A percentile compares a stretch with the other conserved stretches of the same genome.
phyloP scores from a whole-genome alignment of 306 rosid genomes.

The Canavalia ensiformis region DNA sequence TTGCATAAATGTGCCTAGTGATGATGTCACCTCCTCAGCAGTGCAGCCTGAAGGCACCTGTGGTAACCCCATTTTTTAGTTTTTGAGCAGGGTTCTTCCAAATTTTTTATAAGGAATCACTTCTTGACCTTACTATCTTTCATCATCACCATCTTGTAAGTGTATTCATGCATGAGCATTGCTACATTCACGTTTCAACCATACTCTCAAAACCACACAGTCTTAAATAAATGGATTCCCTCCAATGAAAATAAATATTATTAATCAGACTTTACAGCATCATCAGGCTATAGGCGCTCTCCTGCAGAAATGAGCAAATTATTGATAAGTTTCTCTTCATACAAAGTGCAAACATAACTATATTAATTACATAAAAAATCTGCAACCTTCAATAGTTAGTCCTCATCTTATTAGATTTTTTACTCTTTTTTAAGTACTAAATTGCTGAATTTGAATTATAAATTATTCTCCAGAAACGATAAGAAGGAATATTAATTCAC shows the following conservation, averaged over 20 bases:
- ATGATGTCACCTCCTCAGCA: constrained; percentile 71
- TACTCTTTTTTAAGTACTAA: not conserved
- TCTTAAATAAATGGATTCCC: constrained; percentile 35
- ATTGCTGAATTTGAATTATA: constrained; percentile 31
- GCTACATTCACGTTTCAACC: constrained; percentile 35
- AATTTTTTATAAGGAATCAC: constrained; percentile 34
- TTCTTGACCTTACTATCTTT: constrained; percentile 23
- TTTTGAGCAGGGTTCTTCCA: constrained; percentile 34
- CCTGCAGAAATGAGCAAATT: constrained; percentile 49
- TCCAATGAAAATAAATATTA: constrained; percentile 24
- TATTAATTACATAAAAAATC: constrained; percentile 2
- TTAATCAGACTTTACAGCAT: constrained; percentile 24
- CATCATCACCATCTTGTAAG: constrained; percentile 21
- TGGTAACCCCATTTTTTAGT: constrained; percentile 71
- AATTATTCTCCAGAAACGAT: constrained; percentile 28
- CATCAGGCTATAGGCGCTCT: constrained; percentile 36
- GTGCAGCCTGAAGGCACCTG: constrained; percentile 64
- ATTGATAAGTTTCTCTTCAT: constrained; percentile 36
- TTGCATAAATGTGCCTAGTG: constrained; percentile 65
- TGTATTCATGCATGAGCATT: constrained; percentile 38
- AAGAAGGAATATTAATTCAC: constrained; percentile 21
- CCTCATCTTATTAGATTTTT: constrained; percentile 15
- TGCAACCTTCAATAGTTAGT: constrained; percentile 22
- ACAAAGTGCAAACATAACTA: constrained; percentile 3
- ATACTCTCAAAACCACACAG: constrained; percentile 32